Evolutionary conservation across 306 rosid species (phyloP).

Genomic region (Vicia faba): DNA sequence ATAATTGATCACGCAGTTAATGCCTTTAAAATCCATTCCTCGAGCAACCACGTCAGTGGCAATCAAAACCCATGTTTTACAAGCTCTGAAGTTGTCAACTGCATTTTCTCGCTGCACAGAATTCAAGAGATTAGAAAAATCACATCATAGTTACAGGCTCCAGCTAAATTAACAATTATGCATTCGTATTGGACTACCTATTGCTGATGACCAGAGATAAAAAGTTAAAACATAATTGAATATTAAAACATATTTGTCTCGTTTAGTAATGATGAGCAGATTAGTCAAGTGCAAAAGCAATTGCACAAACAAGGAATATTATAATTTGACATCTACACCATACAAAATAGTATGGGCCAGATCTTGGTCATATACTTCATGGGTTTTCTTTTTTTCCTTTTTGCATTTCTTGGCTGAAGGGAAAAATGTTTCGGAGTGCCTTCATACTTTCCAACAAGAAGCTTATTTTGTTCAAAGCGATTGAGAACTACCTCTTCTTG

Average conservation of each 20-base stretch:
- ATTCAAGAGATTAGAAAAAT: slow-evolving; percentile 29
- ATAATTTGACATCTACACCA: slow-evolving; percentile 30
- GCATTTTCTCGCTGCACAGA: slow-evolving; percentile 81
- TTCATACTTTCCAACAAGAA: slow-evolving; percentile 16
- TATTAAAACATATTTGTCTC: slow-evolving; percentile 1
- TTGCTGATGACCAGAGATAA: slow-evolving; percentile 7
- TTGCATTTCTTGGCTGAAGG: not conserved
- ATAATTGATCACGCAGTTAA: slow-evolving; percentile 86
- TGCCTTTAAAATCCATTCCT: slow-evolving; percentile 96
- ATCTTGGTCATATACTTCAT: not conserved
- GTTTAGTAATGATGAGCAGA: not conserved
- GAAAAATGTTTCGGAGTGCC: slow-evolving; percentile 12
- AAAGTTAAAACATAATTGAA: not conserved
- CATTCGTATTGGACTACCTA: not conserved
- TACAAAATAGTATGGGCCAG: slow-evolving; percentile 8
- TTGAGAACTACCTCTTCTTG: slow-evolving; percentile 66
- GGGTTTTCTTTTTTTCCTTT: slow-evolving; percentile 3
- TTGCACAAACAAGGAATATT: slow-evolving; percentile 1
- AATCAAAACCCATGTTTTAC: slow-evolving; percentile 94
- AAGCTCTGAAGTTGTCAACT: slow-evolving; percentile 87
- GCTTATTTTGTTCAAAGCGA: slow-evolving; percentile 26
- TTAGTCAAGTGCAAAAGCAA: slow-evolving; percentile 23
- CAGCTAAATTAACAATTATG: slow-evolving; percentile 8
- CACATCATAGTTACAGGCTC: slow-evolving; percentile 11
- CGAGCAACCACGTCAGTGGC: slow-evolving; percentile 97